A percentile compares a stretch with the other conserved stretches of the same genome.
Conservation (phyloP, 2,329 filamentous ascomycete genomes). For the Colletotrichum chrysophilum region DNA sequence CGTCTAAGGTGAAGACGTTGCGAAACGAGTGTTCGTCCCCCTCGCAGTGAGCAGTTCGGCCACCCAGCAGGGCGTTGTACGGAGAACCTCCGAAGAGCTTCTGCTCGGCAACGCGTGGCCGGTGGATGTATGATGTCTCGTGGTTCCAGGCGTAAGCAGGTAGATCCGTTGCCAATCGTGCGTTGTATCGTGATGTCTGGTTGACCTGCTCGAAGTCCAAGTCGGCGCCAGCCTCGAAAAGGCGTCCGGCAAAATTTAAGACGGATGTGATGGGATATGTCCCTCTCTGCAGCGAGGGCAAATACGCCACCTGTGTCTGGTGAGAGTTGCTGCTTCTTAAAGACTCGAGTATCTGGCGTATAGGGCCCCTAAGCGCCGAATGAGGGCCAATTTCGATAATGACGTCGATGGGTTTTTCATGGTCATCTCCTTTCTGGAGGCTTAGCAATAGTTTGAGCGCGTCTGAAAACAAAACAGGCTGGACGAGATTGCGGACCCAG, state of each 20-base stretch:
- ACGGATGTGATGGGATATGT: constrained; percentile 49
- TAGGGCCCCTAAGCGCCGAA: constrained; percentile 51
- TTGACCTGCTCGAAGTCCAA: neutral
- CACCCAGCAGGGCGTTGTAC: constrained; percentile 51
- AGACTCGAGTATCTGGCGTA: constrained; percentile 52
- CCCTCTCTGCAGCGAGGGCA: constrained; percentile 39
- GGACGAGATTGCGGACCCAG: constrained; percentile 48
- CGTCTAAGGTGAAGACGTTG: constrained; percentile 49
- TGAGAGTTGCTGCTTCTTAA: constrained; percentile 33
- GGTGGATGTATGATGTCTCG: constrained; percentile 48
- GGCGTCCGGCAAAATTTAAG: constrained; percentile 41
- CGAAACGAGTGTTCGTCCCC: constrained; percentile 53
- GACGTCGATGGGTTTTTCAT: constrained; percentile 26
- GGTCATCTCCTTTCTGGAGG: neutral
- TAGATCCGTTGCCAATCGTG: constrained; percentile 38
- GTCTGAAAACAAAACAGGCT: constrained; percentile 47
- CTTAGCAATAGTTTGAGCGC: constrained; percentile 38
- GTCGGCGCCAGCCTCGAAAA: neutral
- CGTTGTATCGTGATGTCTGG: neutral
- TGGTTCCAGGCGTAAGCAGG: constrained; percentile 54
- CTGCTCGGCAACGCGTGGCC: constrained; percentile 45
- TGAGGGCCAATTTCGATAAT: constrained; percentile 55
- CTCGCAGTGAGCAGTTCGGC: constrained; percentile 46
- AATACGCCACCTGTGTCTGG: constrained; percentile 29
- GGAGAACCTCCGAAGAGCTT: constrained; percentile 42